These are phyloP conservation scores for Salvia sclarea DNA, from an alignment of 305 asterid species.

Conservation along the genomic window DNA sequence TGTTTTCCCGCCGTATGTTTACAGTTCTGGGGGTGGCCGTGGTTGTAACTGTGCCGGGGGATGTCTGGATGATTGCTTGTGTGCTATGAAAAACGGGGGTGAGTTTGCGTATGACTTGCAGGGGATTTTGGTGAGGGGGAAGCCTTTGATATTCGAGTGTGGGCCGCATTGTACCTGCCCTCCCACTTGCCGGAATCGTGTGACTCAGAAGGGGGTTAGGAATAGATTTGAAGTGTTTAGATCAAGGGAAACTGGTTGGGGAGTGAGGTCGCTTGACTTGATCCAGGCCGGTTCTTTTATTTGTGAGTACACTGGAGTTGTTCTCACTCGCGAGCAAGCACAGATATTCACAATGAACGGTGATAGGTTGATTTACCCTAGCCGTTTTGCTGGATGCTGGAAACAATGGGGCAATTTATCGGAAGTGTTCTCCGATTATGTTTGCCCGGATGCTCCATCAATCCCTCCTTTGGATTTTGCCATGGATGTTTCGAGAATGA, in stretches of 20 bases:
- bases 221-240: conserved; percentile 83
- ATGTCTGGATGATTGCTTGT: conserved; percentile 62
- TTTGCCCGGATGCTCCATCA: conserved; percentile 59
- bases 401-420: conserved; percentile 90
- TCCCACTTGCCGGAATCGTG: conserved; percentile 75
- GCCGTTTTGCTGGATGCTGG: conserved; percentile 78
- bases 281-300: conserved; percentile 91
- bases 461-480: conserved; percentile 90
- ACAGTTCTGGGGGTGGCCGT: conserved; percentile 33
- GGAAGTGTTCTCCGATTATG: conserved; percentile 55
- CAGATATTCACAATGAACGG: conserved; percentile 80
- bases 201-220: conserved; percentile 73
- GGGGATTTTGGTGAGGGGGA: conserved; percentile 78
- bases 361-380: conserved; percentile 73
- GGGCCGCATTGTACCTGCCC: conserved; percentile 87
- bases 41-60: conserved; percentile 76
- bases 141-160: conserved; percentile 83
- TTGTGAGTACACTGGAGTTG: conserved; percentile 84
- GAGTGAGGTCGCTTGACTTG: conserved; percentile 84
- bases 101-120: conserved; percentile 64
- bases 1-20: conserved; percentile 60
- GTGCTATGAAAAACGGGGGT: conserved; percentile 76
- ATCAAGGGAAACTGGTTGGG: conserved; percentile 92
- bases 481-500: conserved; percentile 86
- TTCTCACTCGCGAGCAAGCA: conserved; percentile 80